A percentile compares a stretch with the other conserved stretches of the same genome.
Conservation (phyloP, 2,329 filamentous ascomycete species). For the Pseudogymnoascus sp. region DNA sequence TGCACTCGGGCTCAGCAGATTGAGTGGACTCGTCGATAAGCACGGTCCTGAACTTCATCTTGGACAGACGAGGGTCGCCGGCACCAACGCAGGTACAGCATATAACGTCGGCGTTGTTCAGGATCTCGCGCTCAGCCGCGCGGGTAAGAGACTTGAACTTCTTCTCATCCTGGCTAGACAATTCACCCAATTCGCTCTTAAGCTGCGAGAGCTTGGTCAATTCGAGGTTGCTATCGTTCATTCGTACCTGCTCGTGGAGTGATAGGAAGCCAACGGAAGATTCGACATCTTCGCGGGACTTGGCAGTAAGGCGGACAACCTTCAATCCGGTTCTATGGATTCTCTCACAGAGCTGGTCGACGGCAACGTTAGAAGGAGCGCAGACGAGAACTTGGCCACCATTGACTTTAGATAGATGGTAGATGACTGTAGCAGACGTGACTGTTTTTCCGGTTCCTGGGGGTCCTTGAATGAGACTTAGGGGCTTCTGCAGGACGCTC, state of each 20-base stretch:
- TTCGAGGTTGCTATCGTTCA: conserved; percentile 94
- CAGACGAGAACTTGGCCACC: conserved; percentile 92
- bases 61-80: conserved; percentile 86
- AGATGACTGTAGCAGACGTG: conserved; percentile 96
- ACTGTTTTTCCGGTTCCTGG: conserved; percentile 98
- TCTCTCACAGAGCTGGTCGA: conserved; percentile 95
- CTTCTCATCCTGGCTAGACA: conserved; percentile 95
- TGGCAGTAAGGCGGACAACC: conserved; percentile 95
- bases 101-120: conserved; percentile 92
- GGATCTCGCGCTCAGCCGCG: conserved; percentile 86
- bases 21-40: conserved; percentile 98
- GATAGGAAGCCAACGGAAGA: conserved; percentile 95
- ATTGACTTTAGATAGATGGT: conserved; percentile 91
- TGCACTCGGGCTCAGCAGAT: conserved; percentile 94
- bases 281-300: conserved; percentile 96
- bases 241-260: conserved; percentile 90
- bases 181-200: conserved; percentile 81
- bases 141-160: conserved; percentile 95
- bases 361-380: conserved; percentile 94
- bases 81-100: conserved; percentile 98
- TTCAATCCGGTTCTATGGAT: conserved; percentile 92
- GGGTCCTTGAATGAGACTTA: conserved; percentile 93
- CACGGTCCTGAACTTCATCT: conserved; percentile 97
- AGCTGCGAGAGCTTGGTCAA: conserved; percentile 86
- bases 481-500: conserved; percentile 82